These are phyloP conservation scores for Choricystis sp. DNA, from an alignment of 139 green algal genomes.

Conservation along the genomic window DNA sequence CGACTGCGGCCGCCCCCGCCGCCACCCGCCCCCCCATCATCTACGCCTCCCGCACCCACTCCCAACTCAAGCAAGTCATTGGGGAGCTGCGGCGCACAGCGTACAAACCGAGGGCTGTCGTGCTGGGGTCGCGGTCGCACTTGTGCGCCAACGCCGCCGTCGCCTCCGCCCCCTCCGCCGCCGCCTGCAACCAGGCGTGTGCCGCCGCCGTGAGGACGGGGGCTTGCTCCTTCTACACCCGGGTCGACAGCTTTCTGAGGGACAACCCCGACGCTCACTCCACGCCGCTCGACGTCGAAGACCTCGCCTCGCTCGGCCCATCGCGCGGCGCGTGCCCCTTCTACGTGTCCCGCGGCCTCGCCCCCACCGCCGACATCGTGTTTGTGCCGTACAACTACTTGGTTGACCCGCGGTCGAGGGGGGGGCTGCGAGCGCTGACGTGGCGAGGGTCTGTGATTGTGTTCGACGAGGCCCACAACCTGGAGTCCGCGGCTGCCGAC, in stretches of 20 bases:
- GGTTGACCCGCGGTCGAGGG: conserved; percentile 27
- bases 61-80: conserved; percentile 88
- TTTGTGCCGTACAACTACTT: conserved; percentile 98
- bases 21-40: conserved; percentile 52
- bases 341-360: conserved; percentile 45
- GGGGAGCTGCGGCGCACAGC: conserved; percentile 60
- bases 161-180: conserved; percentile 13
- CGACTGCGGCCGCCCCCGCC: conserved; percentile 3
- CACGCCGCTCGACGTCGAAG: conserved; percentile 71
- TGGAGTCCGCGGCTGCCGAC: conserved; percentile 71
- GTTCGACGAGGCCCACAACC: conserved; percentile 94
- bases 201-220: conserved; percentile 26
- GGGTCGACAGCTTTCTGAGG: conserved; percentile 21
- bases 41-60: conserved; percentile 86
- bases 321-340: conserved; percentile 46
- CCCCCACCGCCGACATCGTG: conserved; percentile 60
- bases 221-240: conserved; percentile 27
- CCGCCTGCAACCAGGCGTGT: conserved; percentile 58
- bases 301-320: conserved; percentile 52
- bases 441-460: conserved; percentile 70
- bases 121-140: conserved; percentile 76
- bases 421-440: conserved; percentile 35
- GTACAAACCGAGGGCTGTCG: conserved; percentile 55
- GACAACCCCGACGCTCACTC: conserved; percentile 24
- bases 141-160: conserved; percentile 54